Percentiles rank a stretch among this genome's conserved stretches.
Evolutionary conservation across 352 stramenopile genomes (phyloP).

Genomic region (Phytophthora meadii): DNA sequence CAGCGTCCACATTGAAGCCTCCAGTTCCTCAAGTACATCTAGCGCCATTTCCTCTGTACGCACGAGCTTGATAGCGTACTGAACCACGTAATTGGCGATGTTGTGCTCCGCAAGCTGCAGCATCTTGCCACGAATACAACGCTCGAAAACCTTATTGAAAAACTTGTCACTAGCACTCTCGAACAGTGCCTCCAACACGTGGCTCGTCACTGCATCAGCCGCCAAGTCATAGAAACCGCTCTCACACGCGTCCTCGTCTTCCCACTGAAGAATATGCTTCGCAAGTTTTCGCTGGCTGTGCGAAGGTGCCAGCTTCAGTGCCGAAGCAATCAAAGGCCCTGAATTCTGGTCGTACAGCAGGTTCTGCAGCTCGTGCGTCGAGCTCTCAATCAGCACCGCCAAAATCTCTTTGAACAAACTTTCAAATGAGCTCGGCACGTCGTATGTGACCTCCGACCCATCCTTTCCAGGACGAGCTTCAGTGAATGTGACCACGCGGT

Average conservation of each 20-base stretch:
- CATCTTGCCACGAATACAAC: constrained; percentile 67
- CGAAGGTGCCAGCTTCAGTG: constrained; percentile 62
- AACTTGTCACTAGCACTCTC: constrained; percentile 65
- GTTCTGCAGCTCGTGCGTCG: constrained; percentile 56
- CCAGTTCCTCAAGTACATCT: constrained; percentile 66
- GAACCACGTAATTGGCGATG: constrained; percentile 87
- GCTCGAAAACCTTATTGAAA: constrained; percentile 71
- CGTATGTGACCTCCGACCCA: constrained; percentile 44
- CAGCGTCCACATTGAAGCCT: constrained; percentile 69
- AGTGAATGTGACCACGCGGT: constrained; percentile 69
- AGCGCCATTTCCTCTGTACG: constrained; percentile 46
- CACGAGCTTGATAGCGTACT: constrained; percentile 72
- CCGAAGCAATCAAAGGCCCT: constrained; percentile 70
- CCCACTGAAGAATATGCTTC: constrained; percentile 75
- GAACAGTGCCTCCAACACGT: constrained; percentile 79
- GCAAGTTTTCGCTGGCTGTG: constrained; percentile 60
- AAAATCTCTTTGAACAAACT: constrained; percentile 71
- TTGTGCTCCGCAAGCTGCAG: constrained; percentile 75
- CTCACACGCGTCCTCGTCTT: constrained; percentile 57
- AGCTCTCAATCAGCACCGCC: constrained; percentile 47
- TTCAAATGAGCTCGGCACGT: constrained; percentile 63
- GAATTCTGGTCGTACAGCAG: constrained; percentile 81
- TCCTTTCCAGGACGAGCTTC: constrained; percentile 49
- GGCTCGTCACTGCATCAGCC: constrained; percentile 76
- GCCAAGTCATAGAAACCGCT: constrained; percentile 75